Base-by-base conservation (phyloP, 805 yeast species). In the Kodamaea nitidulidarum region DNA sequence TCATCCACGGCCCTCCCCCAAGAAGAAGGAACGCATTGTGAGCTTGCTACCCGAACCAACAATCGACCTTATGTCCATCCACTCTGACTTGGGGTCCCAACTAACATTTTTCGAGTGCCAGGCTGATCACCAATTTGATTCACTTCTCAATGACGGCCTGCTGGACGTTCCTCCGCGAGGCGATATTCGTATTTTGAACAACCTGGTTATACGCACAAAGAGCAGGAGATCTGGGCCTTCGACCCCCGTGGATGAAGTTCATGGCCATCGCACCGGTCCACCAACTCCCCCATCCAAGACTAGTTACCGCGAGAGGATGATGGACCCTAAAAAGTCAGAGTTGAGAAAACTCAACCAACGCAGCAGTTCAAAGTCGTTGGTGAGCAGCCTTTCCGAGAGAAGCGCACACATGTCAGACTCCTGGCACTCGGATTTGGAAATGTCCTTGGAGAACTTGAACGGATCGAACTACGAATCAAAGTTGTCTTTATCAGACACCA, bases 111-210 rank as follows among this genome's bases (percentile, higher is more conserved):
- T 15, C 20, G 24, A 36, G 9, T 21, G 9, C 33, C 32, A 36
- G 14, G 20, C 33, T 9, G 43, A 48, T 15, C 45, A 47, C 21
- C 43, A 39, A 24, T 47, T 50, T 30, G 42, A 48, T 10, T 44
- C 39, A 15, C 46, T 53, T 14, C 24, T 55, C 25, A 45, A 48
- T 35, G 60, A 55, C 32, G 40, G 39, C 7, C 57, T 54, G 41
- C 30, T 16, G 2, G 53, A 45, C 15, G 56, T 54, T 2, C 60
- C 60, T 7, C 60, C 58, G 2, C 45, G 60, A 20, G 58, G 57
- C 1, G 60, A 54, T 29, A 33, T 54, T 24, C 40, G 36, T 7
- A 42, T 50, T 3, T 18, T 35, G 28, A 35, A 30, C 21, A 35
- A 35, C 14, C 38, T 24, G 26, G 12, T 30, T 6, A 22, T 35